phyloP scores from a whole-genome alignment of 345 rosid species.

The Bruguiera gymnorhiza region DNA sequence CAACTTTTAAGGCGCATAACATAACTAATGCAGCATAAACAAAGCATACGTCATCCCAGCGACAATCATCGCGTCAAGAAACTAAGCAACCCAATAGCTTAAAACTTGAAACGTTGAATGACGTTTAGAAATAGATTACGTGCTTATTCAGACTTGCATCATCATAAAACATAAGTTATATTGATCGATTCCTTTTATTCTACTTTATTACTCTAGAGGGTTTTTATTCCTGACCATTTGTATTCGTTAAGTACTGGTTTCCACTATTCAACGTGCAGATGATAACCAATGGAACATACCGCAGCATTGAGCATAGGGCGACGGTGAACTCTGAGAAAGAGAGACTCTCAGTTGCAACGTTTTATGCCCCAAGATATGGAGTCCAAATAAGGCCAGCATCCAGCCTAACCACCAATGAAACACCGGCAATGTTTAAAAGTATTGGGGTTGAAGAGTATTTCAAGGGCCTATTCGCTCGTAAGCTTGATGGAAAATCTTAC shows the following conservation, averaged over 20 bases:
- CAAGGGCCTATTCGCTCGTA: conserved; percentile 36
- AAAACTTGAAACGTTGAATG: too few species aligned
- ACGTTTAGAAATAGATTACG: too few species aligned
- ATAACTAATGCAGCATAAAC: too few species aligned
- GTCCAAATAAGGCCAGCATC: conserved; percentile 42
- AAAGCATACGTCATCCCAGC: too few species aligned
- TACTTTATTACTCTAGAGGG: not conserved
- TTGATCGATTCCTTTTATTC: not conserved
- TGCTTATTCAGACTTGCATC: not conserved
- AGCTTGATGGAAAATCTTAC: conserved; percentile 38
- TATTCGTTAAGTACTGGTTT: too few species aligned
- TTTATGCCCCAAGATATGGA: conserved; percentile 26
- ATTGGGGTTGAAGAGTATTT: conserved; percentile 34
- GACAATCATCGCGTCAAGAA: too few species aligned
- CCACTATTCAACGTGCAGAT: conserved; percentile 25
- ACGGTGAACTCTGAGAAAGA: conserved; percentile 38
- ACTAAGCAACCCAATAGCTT: too few species aligned
- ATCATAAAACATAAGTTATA: not conserved
- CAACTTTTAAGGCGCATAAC: too few species aligned
- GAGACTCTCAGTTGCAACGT: conserved; percentile 46
- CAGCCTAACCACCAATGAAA: conserved; percentile 30
- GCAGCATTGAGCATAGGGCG: conserved; percentile 49
- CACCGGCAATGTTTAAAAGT: conserved; percentile 31
- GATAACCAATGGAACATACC: conserved; percentile 40
- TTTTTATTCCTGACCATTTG: not conserved